These are phyloP conservation scores for Fusarium setosum DNA, from an alignment of 2,329 filamentous ascomycete genomes.

Conservation along the genomic window DNA sequence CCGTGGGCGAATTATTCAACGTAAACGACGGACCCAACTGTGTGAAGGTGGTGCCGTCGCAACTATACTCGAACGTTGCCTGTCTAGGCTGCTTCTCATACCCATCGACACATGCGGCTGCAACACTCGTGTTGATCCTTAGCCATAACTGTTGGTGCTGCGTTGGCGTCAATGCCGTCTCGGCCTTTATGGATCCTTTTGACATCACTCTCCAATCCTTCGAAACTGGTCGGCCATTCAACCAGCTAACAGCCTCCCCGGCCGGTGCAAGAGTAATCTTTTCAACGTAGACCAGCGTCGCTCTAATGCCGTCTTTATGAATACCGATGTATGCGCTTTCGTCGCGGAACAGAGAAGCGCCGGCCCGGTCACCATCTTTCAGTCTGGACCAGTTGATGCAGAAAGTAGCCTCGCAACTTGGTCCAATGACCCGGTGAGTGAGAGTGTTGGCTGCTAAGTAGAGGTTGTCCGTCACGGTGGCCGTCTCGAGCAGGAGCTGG, in stretches of 20 bases:
- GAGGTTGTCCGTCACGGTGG: conserved; percentile 61
- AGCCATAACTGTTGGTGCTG: not conserved
- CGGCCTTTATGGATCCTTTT: not conserved
- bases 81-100: not conserved
- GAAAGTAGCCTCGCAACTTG: not conserved
- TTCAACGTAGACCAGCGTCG: not conserved
- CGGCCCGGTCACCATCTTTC: not conserved
- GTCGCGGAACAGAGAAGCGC: not conserved
- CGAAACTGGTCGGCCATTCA: not conserved
- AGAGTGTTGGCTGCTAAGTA: conserved; percentile 51
- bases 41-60: not conserved
- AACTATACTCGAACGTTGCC: not conserved
- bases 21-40: not conserved
- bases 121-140: not conserved
- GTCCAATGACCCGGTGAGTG: not conserved
- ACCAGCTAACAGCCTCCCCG: not conserved
- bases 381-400: not conserved
- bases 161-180: not conserved
- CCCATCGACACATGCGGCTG: not conserved
- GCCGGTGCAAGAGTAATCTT: not conserved
- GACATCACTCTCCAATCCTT: not conserved
- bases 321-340: conserved; percentile 5
- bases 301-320: not conserved
- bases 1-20: conserved; percentile 49
- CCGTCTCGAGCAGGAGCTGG: conserved; percentile 55